phyloP scores from a whole-genome alignment of 345 rosid species.

The Rhodamnia rubescens region DNA sequence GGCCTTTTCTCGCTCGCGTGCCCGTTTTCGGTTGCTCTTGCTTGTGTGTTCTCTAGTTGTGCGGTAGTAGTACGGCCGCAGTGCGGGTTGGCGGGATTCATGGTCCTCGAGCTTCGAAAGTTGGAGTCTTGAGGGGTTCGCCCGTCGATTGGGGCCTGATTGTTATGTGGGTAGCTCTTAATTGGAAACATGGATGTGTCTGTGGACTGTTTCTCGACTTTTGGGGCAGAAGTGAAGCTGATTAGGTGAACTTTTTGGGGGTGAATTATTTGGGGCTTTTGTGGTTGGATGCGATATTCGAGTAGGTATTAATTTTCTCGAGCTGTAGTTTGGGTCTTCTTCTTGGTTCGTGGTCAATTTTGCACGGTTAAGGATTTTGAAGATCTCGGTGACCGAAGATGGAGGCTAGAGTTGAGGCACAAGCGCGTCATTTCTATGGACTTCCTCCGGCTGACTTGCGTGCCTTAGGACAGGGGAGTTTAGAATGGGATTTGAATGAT shows the following conservation, averaged over 20 bases:
- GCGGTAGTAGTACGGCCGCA: not conserved
- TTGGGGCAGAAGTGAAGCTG: conserved; percentile 62
- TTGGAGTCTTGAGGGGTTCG: not conserved
- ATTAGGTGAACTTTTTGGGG: conserved; percentile 19
- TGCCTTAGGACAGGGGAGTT: conserved; percentile 46
- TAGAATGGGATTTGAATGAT: conserved; percentile 89
- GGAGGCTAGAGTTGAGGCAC: conserved; percentile 54
- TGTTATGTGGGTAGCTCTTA: conserved; percentile 55
- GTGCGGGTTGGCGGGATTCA: not conserved
- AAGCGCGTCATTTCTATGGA: conserved; percentile 43
- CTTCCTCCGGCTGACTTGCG: conserved; percentile 17
- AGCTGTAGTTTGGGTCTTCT: not conserved
- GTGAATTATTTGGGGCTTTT: conserved; percentile 7
- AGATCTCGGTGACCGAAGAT: conserved; percentile 17
- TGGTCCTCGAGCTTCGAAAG: conserved; percentile 1
- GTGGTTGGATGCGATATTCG: conserved; percentile 28
- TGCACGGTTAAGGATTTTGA: conserved; percentile 1
- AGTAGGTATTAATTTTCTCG: not conserved
- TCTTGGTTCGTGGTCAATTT: conserved; percentile 2
- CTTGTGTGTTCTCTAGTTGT: not conserved
- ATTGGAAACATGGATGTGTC: conserved; percentile 59
- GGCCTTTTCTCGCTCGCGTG: not conserved
- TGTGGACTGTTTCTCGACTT: conserved; percentile 52
- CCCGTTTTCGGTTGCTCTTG: not conserved
- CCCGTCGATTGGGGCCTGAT: conserved; percentile 1